Evolutionary conservation across 2,329 filamentous ascomycete genomes (phyloP).

Genomic region (Cytospora chrysosperma): DNA sequence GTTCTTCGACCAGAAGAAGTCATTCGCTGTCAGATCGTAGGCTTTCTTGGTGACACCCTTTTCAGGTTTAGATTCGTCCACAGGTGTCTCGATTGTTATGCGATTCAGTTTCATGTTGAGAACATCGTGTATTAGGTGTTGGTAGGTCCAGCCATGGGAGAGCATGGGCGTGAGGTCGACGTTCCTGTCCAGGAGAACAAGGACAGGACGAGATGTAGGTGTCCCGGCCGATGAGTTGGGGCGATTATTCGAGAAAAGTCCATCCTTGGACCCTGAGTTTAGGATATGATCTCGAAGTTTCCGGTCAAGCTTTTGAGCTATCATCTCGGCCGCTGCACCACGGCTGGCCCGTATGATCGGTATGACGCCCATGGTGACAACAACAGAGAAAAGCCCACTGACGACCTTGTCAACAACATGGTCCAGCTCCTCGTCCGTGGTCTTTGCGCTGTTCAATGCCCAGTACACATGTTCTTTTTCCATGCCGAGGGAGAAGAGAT

Average conservation of each 20-base stretch:
- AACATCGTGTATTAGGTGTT: conserved; percentile 77
- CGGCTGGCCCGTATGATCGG: conserved; percentile 95
- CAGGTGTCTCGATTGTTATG: conserved; percentile 84
- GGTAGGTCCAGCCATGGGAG: conserved; percentile 84
- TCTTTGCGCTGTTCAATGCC: conserved; percentile 91
- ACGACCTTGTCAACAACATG: conserved; percentile 86
- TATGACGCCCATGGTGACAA: conserved; percentile 97
- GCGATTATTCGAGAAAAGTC: conserved; percentile 79
- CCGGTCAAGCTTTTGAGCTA: conserved; percentile 88
- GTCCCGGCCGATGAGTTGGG: conserved; percentile 58
- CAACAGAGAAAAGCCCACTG: conserved; percentile 93
- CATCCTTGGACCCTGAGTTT: conserved; percentile 81
- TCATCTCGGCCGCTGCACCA: conserved; percentile 88
- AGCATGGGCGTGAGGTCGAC: conserved; percentile 96
- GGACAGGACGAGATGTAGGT: conserved; percentile 76
- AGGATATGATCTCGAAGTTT: conserved; percentile 95
- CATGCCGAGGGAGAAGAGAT: conserved; percentile 92
- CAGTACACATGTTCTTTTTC: conserved; percentile 89
- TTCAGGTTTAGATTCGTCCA: conserved; percentile 72
- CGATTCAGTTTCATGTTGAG: conserved; percentile 69
- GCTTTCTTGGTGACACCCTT: conserved; percentile 80
- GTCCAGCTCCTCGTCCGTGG: conserved; percentile 87
- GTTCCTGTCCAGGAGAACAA: conserved; percentile 92
- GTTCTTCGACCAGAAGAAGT: conserved; percentile 97
- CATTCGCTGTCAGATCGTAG: conserved; percentile 84